A percentile compares a stretch with the other conserved stretches of the same genome.
Evolutionary conservation across 2,329 filamentous ascomycete genomes (phyloP).

Genomic region (Diaporthe sp.): DNA sequence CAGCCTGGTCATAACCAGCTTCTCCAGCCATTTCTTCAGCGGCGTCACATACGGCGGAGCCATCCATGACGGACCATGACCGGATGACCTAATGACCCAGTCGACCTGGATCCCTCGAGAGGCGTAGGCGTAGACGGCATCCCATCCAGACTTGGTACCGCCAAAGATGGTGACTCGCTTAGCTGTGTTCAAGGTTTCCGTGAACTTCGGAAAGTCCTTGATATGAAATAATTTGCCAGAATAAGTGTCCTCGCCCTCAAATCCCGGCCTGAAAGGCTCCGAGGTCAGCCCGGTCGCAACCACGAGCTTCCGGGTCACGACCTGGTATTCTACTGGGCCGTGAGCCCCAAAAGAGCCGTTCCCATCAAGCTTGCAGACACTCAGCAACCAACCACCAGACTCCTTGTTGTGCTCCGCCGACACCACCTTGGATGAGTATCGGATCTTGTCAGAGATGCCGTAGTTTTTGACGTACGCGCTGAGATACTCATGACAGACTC

Average conservation of each 20-base stretch:
- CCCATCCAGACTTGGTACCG: background rate
- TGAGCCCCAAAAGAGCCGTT: background rate
- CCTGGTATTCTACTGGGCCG: background rate
- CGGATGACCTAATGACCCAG: background rate
- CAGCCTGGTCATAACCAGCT: background rate
- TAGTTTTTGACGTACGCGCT: background rate
- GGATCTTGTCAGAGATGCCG: background rate
- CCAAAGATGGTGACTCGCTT: background rate
- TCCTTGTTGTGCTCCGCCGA: background rate
- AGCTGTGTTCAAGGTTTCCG: background rate
- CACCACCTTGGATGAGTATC: background rate
- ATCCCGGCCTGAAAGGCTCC: background rate
- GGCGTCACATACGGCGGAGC: background rate
- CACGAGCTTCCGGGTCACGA: background rate
- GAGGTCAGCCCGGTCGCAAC: background rate
- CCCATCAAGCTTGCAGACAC: background rate
- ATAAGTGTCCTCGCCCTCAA: background rate
- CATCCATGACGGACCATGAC: background rate
- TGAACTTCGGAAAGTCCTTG: background rate
- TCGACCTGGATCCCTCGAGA: background rate
- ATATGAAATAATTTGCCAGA: background rate
- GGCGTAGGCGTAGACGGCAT: background rate
- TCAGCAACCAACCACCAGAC: background rate
- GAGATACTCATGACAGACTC: background rate
- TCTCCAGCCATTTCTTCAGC: background rate